phyloP scores from a whole-genome alignment of 1,284 basidiomycete genomes.

The Rhizoctonia solani region DNA sequence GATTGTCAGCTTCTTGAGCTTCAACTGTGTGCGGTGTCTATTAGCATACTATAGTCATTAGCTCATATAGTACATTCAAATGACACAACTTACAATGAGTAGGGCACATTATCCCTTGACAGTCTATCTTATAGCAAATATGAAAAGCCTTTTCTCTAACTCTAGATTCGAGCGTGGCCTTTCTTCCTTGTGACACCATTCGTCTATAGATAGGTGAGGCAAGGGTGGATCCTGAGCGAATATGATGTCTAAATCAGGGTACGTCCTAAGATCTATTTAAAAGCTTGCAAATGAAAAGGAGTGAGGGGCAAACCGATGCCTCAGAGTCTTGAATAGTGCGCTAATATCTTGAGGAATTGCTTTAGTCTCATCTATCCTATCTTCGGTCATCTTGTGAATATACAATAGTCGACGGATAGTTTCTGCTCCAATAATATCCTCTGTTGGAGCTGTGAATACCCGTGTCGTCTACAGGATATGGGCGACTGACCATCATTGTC shows the following conservation, averaged over 20 bases:
- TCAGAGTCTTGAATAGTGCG: neutral
- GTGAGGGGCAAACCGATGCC: neutral
- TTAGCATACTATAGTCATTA: too few relatives aligned
- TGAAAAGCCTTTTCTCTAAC: neutral
- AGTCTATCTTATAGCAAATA: conserved; percentile 1
- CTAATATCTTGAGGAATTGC: neutral
- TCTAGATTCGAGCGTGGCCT: neutral
- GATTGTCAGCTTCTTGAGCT: neutral
- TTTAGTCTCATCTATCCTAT: neutral
- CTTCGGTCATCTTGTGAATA: neutral
- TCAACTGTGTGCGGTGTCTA: neutral
- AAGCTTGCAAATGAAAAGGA: neutral
- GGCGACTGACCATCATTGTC: conserved; percentile 12
- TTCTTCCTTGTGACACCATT: neutral
- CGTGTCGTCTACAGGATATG: neutral
- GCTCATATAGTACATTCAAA: too few relatives aligned
- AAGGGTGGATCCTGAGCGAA: neutral
- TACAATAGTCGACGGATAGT: conserved; percentile 4
- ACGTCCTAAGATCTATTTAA: neutral
- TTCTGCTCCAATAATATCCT: conserved; percentile 16
- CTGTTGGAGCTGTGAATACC: neutral
- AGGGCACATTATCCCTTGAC: neutral
- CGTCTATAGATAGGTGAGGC: conserved; percentile 3
- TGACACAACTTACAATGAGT: conserved; percentile 16
- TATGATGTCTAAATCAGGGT: neutral